Conservation (phyloP, 2,329 filamentous ascomycete genomes). For the Rutstroemia sp. region DNA sequence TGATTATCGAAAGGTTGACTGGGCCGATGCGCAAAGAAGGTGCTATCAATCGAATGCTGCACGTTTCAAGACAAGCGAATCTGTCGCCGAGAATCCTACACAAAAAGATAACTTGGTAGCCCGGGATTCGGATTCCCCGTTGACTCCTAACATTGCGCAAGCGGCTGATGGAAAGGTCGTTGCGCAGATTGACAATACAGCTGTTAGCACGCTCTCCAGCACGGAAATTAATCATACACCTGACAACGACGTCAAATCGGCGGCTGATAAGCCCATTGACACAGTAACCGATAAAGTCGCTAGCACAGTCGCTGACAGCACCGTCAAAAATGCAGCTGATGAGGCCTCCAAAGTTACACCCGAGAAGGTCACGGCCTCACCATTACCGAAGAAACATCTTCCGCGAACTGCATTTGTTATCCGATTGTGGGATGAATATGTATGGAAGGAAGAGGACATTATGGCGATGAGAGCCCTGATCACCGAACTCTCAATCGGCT, state of each 20-base stretch:
- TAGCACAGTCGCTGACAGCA: neutral
- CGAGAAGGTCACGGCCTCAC: neutral
- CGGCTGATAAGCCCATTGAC: neutral
- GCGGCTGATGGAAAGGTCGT: neutral
- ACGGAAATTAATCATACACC: no score
- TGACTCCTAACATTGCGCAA: neutral
- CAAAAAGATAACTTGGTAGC: slow-evolving; percentile 11
- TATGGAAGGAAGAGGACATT: slow-evolving; percentile 73
- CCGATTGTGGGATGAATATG: slow-evolving; percentile 72
- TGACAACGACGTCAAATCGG: neutral
- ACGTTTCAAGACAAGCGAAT: slow-evolving; percentile 45
- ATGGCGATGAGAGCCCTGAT: slow-evolving; percentile 80
- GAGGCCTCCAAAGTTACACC: neutral
- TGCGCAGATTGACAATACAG: no score
- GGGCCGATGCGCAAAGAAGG: slow-evolving; percentile 69
- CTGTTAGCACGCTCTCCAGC: no score
- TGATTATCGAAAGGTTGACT: slow-evolving; percentile 69
- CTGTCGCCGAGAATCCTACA: slow-evolving; percentile 9
- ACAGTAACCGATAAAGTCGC: neutral
- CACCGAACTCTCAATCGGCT: slow-evolving; percentile 70
- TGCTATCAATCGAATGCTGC: slow-evolving; percentile 65
- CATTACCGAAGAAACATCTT: slow-evolving; percentile 25
- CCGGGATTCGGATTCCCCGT: neutral
- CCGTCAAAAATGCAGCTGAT: neutral
- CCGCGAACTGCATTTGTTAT: slow-evolving; percentile 72